Evolutionary conservation across 768 basidiomycete species (phyloP), one percentile per base, ranked within the genome.

Genomic region (Boletellus sp.): DNA sequence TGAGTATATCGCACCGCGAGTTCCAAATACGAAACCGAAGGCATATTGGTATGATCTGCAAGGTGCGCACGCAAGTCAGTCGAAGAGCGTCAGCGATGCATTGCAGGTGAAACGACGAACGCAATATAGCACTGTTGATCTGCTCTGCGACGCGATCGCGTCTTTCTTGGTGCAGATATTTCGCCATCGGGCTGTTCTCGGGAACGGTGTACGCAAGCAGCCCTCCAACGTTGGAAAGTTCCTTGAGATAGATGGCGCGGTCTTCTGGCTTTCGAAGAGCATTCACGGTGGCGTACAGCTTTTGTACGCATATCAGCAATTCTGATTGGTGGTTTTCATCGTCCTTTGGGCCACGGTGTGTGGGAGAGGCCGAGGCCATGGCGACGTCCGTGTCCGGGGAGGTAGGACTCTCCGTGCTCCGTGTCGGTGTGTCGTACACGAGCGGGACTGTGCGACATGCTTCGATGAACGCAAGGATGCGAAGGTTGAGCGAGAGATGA

Each of bases 391-490:
- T 37, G 43, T 49, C 55, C 41, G 33, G 42, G n/a, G 51, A 42
- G 43, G 39, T 26, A 15, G 41, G 50, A 23, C 31, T 47, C 40
- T 45, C 44, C n/a, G 51, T 45, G 47, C 16, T 55, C 36, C 36
- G 53, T 44, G 13, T 50, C 10, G 34, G 62, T 51, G 22, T 70
- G 55, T 33, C 66, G 58, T 77, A 78, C 3, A 70, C 69, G 16
- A 90, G 74, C 4, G 89, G 87, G 12, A 78, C 64, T 3, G 87
- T 86, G 24, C 92, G 82, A 55, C 90, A 83, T 19, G 84, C 78
- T 67, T 97, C 94, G 60, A 90, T 84, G 71, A 96, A 97, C 2
- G 81, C 80, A 36, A 88, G 84, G 42, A 96, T 89, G 43, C 85
- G 86, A 34, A 97, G 82, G 63, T 96, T 94, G 53, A 97, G 78